phyloP scores from a whole-genome alignment of 164 flowering plant species.

The Houttuynia cordata region DNA sequence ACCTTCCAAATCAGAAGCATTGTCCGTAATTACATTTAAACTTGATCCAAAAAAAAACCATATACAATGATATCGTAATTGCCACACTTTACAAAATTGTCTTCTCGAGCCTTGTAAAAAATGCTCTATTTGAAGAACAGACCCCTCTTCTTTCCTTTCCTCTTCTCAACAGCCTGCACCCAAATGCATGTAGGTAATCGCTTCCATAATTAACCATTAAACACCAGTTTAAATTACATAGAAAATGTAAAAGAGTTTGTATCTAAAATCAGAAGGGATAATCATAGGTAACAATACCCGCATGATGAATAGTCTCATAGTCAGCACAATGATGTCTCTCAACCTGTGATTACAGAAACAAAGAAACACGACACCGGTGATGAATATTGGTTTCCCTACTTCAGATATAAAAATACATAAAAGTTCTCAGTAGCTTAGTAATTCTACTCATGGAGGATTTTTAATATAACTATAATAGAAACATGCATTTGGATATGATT shows the following conservation, averaged over 20 bases:
- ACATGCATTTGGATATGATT: too few species aligned
- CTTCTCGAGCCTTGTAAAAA: not conserved
- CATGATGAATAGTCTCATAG: not conserved
- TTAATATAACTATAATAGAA: too few species aligned
- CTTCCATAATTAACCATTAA: not conserved
- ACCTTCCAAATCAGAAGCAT: not conserved
- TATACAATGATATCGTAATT: not conserved
- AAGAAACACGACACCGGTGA: too few species aligned
- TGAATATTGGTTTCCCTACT: not conserved
- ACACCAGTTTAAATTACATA: not conserved
- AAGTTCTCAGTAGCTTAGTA: not conserved
- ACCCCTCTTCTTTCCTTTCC: slow-evolving; percentile 7
- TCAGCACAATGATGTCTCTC: slow-evolving; percentile 2
- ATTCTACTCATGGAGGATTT: too few species aligned
- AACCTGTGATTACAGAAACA: not conserved
- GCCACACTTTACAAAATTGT: not conserved
- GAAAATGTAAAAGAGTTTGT: not conserved
- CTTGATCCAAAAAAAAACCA: not conserved
- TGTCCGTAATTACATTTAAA: not conserved
- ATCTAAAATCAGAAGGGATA: too few species aligned
- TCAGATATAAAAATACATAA: not conserved
- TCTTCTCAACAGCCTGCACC: slow-evolving; percentile 10
- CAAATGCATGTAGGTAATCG: too few species aligned
- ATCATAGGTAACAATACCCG: not conserved
- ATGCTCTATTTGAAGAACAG: slow-evolving; percentile 6